Percentiles rank a stretch among this genome's conserved stretches.
Evolutionary conservation across 2,329 filamentous ascomycete species (phyloP).

Genomic region (Claviceps arundinis): DNA sequence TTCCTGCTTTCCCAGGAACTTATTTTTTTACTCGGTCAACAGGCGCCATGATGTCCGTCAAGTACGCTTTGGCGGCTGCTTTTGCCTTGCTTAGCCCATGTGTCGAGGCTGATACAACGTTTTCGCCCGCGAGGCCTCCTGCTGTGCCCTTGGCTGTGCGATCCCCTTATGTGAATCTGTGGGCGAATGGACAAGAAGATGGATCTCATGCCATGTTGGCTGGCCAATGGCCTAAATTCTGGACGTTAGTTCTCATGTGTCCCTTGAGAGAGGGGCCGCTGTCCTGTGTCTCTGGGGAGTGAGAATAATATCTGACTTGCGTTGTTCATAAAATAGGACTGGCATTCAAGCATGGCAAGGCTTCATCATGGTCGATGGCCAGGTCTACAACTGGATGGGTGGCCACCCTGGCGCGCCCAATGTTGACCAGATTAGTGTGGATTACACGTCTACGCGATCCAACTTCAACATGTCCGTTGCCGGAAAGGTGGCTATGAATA

Average conservation of each 20-base stretch:
- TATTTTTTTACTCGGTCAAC: constrained; percentile 2
- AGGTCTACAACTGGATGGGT: constrained; percentile 56
- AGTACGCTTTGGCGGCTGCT: constrained; percentile 10
- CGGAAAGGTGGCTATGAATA: constrained; percentile 47
- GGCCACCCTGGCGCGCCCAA: constrained; percentile 30
- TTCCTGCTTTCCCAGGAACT: constrained; percentile 1
- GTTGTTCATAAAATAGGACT: constrained; percentile 24
- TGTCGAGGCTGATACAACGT: constrained; percentile 32
- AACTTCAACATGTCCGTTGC: constrained; percentile 55
- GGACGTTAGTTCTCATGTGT: constrained; percentile 36
- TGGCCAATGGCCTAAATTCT: constrained; percentile 57
- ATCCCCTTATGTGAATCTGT: constrained; percentile 61
- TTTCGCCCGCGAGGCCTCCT: constrained; percentile 51
- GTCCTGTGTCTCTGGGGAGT: not conserved
- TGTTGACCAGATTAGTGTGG: constrained; percentile 48
- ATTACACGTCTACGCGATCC: constrained; percentile 61
- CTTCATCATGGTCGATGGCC: constrained; percentile 53
- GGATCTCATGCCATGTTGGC: constrained; percentile 54
- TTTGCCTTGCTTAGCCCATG: constrained; percentile 9
- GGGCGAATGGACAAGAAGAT: constrained; percentile 48
- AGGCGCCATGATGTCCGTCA: constrained; percentile 10
- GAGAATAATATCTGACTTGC: not conserved
- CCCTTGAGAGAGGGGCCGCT: not conserved
- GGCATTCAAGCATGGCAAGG: constrained; percentile 51
- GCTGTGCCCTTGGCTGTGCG: constrained; percentile 60